Base-by-base conservation (phyloP, 176 grass and related monocot genomes). In the Zea mays region DNA sequence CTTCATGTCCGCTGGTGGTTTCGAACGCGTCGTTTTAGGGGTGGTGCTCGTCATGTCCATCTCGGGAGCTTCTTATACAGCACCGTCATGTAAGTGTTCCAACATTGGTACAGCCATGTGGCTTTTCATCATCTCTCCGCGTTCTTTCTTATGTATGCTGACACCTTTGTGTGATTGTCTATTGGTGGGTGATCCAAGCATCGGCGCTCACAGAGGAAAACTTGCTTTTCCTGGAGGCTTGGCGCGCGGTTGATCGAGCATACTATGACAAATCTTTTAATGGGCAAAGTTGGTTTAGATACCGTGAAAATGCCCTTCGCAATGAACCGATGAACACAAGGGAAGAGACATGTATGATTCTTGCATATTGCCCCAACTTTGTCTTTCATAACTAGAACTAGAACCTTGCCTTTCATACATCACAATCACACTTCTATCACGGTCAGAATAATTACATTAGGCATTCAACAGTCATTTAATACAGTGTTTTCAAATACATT, bases 261-360 rank as follows among this genome's bases (percentile, higher is more conserved):
- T 99, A 95, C 72, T 94, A 90, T 63, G 96, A 99, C 67, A 99
- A 99, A 86, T 88, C 87, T 9, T 99, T 99, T 83, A 99, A 99
- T 15, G 90, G 96, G 3, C 96, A 95, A 82, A 95, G 92, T 81
- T 99, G 96, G 92, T 99, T 99, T 56, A 84, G 89, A 64, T 99
- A 95, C 77, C 75, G 96, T 54, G 96, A 99, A 85, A 83, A 71
- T 74, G 96, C 90, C 45, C 87, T 99, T 52, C 86, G 81, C 63
- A 86, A 87, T 47, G 96, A 95, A 69, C 90, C 92, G 6, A 99
- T 99, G 96, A 89, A 90, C 82, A 92, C 96, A 19, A 86, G 96
- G 46, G 80, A 95, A 81, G 92, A 99, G 65, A 95, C 96, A 87
- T 99, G 96, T 99, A 99, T 34, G 86, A 0, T 88, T 78, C 50